Base-by-base conservation (phyloP, 2,329 filamentous ascomycete genomes). In the Aspergillus brunneoviolaceus region DNA sequence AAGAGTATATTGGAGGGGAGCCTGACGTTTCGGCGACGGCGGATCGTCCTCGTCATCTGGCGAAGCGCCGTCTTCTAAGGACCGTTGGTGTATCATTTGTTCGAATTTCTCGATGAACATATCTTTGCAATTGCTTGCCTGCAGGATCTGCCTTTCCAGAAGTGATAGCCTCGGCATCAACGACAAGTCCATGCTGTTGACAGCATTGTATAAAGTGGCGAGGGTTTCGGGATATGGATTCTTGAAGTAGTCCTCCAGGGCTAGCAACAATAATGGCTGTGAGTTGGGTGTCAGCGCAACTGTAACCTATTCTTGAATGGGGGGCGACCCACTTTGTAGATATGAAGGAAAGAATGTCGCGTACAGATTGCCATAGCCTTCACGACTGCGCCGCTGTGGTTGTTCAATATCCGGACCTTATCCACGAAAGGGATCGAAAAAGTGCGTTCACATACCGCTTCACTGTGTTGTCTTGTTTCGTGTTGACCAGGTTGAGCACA, bases 331-430 rank as follows among this genome's bases (percentile, higher is more conserved):
- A 89, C 90, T 85, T 99, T 99, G 81, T 99, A 99, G 65, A 99
- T 99, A 77, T 99, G 95, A 67, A 99, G 80, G 77, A 99, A 99
- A 3, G 95, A 93, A 80, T 99, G 95, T 49, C 95, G 84, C 7
- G 95, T 99, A 81, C 95, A 99, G 67, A 99, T 97, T 31, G 95
- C 95, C 95, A 99, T 99, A 48, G 95, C 92, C 75, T 98, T 98
- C 60, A 98, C 94, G 53, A 97, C 85, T 21, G 95, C 95, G 60
- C 95, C 95, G 84, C 95, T 88, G 62, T 29, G 33, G 49, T 21
- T 61, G 29, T 59, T 60, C 27, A 50, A 25, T 53, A 27, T 19
- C 16, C 39, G 16, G 6, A 19, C 14, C 39, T 19, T 47, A n/a
- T 14, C 19, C n/a, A 35, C 19, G 51, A 19, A 29, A 49, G 21